phyloP scores from a whole-genome alignment of 306 rosid genomes.

The Ammopiptanthus mongolicus region DNA sequence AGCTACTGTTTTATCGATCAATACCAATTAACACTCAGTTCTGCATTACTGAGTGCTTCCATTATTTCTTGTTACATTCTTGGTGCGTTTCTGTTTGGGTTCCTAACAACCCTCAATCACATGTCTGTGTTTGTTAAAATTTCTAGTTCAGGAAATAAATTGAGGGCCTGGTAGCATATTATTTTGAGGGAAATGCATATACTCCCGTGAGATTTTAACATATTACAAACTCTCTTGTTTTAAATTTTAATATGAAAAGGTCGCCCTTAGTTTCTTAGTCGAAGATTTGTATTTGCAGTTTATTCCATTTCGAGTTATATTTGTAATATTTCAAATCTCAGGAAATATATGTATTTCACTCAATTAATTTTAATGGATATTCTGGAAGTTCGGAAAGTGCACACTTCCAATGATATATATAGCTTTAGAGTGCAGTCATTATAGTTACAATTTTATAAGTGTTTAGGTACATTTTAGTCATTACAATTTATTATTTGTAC shows the following conservation, averaged over 20 bases:
- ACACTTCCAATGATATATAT: background rate
- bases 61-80: too few species aligned
- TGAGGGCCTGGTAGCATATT: background rate
- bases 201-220: background rate
- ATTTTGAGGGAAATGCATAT: background rate
- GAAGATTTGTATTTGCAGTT: background rate
- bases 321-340: background rate
- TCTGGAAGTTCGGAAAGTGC: background rate
- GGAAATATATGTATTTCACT: background rate
- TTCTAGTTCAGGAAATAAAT: background rate
- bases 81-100: too few species aligned
- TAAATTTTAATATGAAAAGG: background rate
- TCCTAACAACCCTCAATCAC: too few species aligned
- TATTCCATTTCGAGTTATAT: background rate
- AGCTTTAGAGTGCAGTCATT: background rate
- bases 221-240: background rate
- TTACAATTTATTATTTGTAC: constrained; percentile 1
- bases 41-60: too few species aligned
- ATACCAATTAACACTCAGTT: too few species aligned
- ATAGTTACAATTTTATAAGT: background rate
- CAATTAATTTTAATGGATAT: constrained; percentile 1
- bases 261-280: background rate
- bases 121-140: background rate
- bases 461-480: background rate
- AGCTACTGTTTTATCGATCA: too few species aligned